Percentiles rank a stretch among this genome's conserved stretches.
Evolutionary conservation across 1,139 yeast genomes (phyloP).

Genomic region (Hemisphaericaspora lyxosophila): DNA sequence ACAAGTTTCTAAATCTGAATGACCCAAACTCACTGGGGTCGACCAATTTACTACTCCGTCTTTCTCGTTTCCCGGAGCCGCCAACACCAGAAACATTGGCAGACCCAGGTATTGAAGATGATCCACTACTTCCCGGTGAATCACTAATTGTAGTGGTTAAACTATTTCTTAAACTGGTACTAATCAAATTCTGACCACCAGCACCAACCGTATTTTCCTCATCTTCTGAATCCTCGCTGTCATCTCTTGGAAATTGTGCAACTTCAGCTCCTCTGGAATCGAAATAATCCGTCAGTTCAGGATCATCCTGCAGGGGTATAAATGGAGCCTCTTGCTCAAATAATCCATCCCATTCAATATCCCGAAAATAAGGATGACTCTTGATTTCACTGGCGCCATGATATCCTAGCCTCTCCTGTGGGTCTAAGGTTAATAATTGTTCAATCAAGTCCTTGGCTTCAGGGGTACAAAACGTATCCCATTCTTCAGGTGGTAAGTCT

Average conservation of each 20-base stretch:
- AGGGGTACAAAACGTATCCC: slow-evolving; percentile 53
- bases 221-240: slow-evolving; percentile 28
- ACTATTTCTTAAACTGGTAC: slow-evolving; percentile 1
- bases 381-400: slow-evolving; percentile 79
- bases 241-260: slow-evolving; percentile 59
- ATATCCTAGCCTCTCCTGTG: slow-evolving; percentile 66
- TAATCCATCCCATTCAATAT: slow-evolving; percentile 71
- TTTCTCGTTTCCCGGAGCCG: slow-evolving; percentile 47
- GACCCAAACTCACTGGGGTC: slow-evolving; percentile 88
- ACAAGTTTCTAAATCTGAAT: slow-evolving; percentile 83
- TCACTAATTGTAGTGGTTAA: slow-evolving; percentile 4
- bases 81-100: slow-evolving; percentile 8
- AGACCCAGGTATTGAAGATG: slow-evolving; percentile 11
- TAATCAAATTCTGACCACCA: background rate
- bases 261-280: slow-evolving; percentile 86
- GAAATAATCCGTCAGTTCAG: slow-evolving; percentile 89
- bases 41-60: slow-evolving; percentile 66
- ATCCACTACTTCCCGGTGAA: slow-evolving; percentile 3
- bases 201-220: slow-evolving; percentile 16
- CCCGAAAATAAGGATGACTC: slow-evolving; percentile 71
- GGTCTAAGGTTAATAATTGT: slow-evolving; percentile 61
- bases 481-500: slow-evolving; percentile 56
- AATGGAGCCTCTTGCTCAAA: slow-evolving; percentile 80
- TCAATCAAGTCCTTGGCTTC: slow-evolving; percentile 74
- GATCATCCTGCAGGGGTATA: slow-evolving; percentile 75